Evolutionary conservation across 306 rosid genomes (phyloP).

Genomic region (Clitoria ternatea): DNA sequence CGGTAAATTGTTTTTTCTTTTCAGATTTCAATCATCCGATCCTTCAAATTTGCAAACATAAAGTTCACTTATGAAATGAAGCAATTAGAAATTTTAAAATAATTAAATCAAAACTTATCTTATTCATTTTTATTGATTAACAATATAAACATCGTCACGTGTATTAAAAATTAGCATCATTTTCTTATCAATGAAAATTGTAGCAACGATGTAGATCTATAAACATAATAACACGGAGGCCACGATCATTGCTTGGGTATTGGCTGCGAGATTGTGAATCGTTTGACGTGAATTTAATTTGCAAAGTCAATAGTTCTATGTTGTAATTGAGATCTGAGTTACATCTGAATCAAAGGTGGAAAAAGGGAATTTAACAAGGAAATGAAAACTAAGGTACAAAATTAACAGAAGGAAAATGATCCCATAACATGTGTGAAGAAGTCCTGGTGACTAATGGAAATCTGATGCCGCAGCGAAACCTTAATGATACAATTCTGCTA

Average conservation of each 20-base stretch:
- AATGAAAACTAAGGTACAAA: slow-evolving; percentile 52
- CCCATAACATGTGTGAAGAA: slow-evolving; percentile 30
- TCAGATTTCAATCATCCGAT: no score
- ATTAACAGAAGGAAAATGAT: slow-evolving; percentile 39
- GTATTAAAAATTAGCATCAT: no score
- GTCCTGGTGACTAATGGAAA: slow-evolving; percentile 38
- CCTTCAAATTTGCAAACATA: no score
- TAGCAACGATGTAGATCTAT: no score
- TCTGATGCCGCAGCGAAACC: slow-evolving; percentile 38
- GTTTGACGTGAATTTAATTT: slow-evolving; percentile 9
- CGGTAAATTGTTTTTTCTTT: no score
- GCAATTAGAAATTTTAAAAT: no score
- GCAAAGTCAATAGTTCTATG: slow-evolving; percentile 35
- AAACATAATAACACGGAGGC: neutral
- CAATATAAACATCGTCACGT: no score
- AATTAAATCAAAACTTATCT: no score
- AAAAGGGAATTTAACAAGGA: slow-evolving; percentile 33
- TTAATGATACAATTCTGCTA: slow-evolving; percentile 47
- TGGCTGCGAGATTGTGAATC: neutral
- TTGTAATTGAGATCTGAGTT: slow-evolving; percentile 52
- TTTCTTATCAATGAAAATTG: no score
- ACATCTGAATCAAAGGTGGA: slow-evolving; percentile 37
- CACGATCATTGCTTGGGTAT: neutral
- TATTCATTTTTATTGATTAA: no score
- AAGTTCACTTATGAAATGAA: no score